phyloP scores from a whole-genome alignment of 2,329 filamentous ascomycete genomes.

The Conoideocrella luteorostrata region DNA sequence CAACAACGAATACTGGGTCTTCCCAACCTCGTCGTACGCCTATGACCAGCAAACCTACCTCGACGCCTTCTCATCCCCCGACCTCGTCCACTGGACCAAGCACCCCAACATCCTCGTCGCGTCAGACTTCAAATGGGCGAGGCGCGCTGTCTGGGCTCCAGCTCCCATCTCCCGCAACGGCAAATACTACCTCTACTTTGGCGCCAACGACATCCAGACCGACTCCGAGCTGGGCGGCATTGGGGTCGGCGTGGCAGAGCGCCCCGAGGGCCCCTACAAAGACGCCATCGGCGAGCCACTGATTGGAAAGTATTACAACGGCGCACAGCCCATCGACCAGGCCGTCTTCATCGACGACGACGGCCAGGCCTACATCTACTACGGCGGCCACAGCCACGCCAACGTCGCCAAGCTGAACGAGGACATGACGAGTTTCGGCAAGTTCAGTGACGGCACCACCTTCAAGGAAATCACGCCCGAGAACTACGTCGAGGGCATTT shows the following conservation, averaged over 20 bases:
- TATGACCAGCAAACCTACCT: constrained; percentile 43
- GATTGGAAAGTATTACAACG: constrained; percentile 33
- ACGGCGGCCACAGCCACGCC: constrained; percentile 29
- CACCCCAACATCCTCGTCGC: constrained; percentile 34
- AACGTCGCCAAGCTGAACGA: constrained; percentile 36
- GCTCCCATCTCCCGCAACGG: constrained; percentile 36
- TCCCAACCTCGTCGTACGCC: constrained; percentile 36
- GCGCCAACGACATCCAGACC: constrained; percentile 39
- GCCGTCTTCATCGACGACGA: constrained; percentile 35
- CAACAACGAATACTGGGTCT: constrained; percentile 39
- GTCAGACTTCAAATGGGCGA: constrained; percentile 32
- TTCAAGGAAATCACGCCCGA: constrained; percentile 40
- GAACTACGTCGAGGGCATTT: constrained; percentile 28
- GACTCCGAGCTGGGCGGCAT: constrained; percentile 31
- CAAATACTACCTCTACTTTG: constrained; percentile 45
- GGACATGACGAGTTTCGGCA: constrained; percentile 35
- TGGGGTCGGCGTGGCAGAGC: constrained; percentile 27
- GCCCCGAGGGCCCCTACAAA: constrained; percentile 27
- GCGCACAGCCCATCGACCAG: constrained; percentile 39
- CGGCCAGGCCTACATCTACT: constrained; percentile 36
- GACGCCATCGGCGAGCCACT: constrained; percentile 28
- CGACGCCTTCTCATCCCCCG: constrained; percentile 43
- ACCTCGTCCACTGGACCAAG: constrained; percentile 43
- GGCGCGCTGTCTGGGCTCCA: constrained; percentile 40
- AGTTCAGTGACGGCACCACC: constrained; percentile 31